Conservation (phyloP, 441 rosid species). For the Raphanus hybrid region DNA sequence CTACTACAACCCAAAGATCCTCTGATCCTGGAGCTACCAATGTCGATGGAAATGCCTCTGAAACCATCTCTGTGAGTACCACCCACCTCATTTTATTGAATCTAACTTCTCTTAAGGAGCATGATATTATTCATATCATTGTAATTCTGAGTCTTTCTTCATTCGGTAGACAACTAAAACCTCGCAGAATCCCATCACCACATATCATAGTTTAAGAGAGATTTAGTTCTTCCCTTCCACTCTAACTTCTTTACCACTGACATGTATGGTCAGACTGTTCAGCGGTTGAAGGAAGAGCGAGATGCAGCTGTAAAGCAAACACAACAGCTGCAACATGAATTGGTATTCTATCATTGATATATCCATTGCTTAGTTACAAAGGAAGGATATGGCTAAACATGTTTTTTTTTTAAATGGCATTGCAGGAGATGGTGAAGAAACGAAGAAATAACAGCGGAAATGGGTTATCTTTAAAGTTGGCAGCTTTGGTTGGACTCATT, state of each 20-base stretch:
- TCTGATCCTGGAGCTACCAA: slow-evolving; percentile 58
- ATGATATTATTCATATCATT: too few relatives aligned
- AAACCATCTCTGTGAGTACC: slow-evolving; percentile 65
- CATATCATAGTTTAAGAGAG: slow-evolving; percentile 20
- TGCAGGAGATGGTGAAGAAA: slow-evolving; percentile 79
- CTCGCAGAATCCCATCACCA: slow-evolving; percentile 5
- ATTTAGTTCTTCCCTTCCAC: neutral
- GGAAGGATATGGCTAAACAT: neutral
- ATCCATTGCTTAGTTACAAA: neutral
- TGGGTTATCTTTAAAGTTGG: slow-evolving; percentile 81
- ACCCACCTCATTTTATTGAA: slow-evolving; percentile 9
- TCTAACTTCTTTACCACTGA: slow-evolving; percentile 20
- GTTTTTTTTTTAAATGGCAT: neutral
- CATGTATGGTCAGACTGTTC: slow-evolving; percentile 58
- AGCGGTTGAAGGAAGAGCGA: slow-evolving; percentile 78
- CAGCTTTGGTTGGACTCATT: slow-evolving; percentile 78
- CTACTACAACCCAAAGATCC: slow-evolving; percentile 57
- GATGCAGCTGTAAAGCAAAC: slow-evolving; percentile 79
- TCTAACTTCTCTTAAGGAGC: too few relatives aligned
- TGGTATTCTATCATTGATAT: slow-evolving; percentile 44
- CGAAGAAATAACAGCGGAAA: slow-evolving; percentile 50
- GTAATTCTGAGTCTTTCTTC: slow-evolving; percentile 15
- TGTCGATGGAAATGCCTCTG: slow-evolving; percentile 58
- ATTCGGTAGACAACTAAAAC: slow-evolving; percentile 7
- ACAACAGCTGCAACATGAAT: slow-evolving; percentile 77